A percentile compares a stretch with the other conserved stretches of the same genome.
Conservation (phyloP, 495 filamentous ascomycete genomes). For the Hyaloscypha variabilis region DNA sequence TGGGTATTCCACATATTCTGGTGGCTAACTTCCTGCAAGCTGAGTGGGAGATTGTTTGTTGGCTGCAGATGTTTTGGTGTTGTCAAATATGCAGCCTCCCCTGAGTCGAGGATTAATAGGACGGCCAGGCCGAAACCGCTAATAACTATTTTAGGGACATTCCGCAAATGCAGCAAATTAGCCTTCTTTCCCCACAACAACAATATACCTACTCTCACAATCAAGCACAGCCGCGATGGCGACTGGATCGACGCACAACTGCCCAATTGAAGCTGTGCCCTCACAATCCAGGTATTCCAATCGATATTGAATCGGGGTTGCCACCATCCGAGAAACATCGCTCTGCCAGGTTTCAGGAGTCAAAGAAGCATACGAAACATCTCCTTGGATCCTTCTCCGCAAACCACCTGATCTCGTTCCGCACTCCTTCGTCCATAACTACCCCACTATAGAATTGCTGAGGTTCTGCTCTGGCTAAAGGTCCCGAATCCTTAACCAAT, state of each 20-base stretch:
- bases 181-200: neutral
- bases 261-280: neutral
- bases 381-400: neutral
- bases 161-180: constrained; percentile 7
- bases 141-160: neutral
- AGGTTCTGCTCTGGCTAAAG: constrained; percentile 7
- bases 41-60: neutral
- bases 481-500: neutral
- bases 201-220: too few relatives aligned
- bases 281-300: neutral
- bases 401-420: neutral
- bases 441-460: neutral
- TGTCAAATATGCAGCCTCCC: neutral
- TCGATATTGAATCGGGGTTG: neutral
- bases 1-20: neutral
- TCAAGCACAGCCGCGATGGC: neutral
- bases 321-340: neutral
- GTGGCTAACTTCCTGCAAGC: neutral
- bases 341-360: neutral
- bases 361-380: neutral
- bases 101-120: neutral
- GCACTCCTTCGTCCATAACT: neutral
- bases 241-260: neutral
- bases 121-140: neutral
- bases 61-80: neutral